Conservation (phyloP, 1,139 yeast species). For the Candida tropicalis region DNA sequence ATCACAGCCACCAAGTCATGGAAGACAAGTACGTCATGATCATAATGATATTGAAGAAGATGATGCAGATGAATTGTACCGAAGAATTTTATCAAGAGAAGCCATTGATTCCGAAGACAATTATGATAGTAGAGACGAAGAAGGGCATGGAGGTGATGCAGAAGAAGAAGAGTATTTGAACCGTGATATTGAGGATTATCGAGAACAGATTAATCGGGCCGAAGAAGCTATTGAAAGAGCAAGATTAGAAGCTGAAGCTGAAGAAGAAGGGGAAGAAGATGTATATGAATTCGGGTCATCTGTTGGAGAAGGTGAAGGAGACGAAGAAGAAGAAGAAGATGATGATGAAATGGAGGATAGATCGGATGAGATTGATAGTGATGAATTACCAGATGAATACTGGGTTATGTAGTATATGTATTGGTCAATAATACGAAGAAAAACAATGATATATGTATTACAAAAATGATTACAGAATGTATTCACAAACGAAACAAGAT, state of each 20-base stretch:
- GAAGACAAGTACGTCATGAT: slow-evolving; percentile 1
- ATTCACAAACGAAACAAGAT: no score
- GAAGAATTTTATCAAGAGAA: slow-evolving; percentile 12
- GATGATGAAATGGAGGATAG: slow-evolving; percentile 5
- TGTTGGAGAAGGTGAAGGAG: slow-evolving; percentile 4
- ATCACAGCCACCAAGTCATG: neutral
- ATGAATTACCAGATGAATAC: slow-evolving; percentile 17
- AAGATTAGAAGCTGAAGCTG: slow-evolving; percentile 15
- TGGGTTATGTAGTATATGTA: slow-evolving; percentile 15
- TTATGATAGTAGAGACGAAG: no score
- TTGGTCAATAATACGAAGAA: no score
- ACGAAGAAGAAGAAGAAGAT: slow-evolving; percentile 5
- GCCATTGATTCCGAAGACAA: slow-evolving; percentile 17
- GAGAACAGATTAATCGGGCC: slow-evolving; percentile 13
- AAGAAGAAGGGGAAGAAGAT: slow-evolving; percentile 5
- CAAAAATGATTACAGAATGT: no score
- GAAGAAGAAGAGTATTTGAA: slow-evolving; percentile 16
- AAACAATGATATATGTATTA: no score
- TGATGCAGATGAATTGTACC: slow-evolving; percentile 11
- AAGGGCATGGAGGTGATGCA: no score
- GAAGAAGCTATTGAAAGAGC: slow-evolving; percentile 13
- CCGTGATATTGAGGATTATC: slow-evolving; percentile 14
- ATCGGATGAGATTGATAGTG: slow-evolving; percentile 6
- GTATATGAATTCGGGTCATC: no score
- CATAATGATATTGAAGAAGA: slow-evolving; percentile 12